A percentile compares a stretch with the other conserved stretches of the same genome.
Evolutionary conservation across 2,329 filamentous ascomycete genomes (phyloP).

Genomic region (Huntiella abstrusa): DNA sequence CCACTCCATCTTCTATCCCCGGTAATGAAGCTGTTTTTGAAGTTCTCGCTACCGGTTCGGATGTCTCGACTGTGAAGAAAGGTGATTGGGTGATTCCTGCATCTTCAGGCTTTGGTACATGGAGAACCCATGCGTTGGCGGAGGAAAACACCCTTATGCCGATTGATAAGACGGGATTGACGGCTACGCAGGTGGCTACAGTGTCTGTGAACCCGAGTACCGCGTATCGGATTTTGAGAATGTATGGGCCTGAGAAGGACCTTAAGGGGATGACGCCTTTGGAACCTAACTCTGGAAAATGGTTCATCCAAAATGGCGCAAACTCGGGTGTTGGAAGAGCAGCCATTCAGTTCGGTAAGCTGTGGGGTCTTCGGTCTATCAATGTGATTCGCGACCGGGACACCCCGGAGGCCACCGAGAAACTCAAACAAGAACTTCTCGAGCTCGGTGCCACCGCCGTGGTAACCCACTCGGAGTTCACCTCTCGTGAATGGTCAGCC

Average conservation of each 20-base stretch:
- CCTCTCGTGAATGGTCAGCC: conserved; percentile 36
- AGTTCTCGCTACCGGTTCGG: conserved; percentile 50
- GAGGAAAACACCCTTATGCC: conserved; percentile 39
- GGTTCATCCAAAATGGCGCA: conserved; percentile 94
- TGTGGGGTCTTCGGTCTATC: conserved; percentile 82
- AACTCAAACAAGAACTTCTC: conserved; percentile 31
- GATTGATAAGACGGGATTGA: conserved; percentile 53
- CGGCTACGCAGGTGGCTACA: conserved; percentile 62
- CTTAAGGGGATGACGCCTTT: conserved; percentile 27
- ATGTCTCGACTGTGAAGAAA: conserved; percentile 33
- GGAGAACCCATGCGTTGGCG: conserved; percentile 77
- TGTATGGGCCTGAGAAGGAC: conserved; percentile 38
- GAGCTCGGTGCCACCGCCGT: conserved; percentile 38
- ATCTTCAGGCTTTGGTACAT: conserved; percentile 69
- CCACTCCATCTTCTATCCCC: conserved; percentile 55
- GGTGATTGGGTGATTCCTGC: conserved; percentile 94
- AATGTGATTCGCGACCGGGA: conserved; percentile 67
- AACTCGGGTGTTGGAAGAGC: conserved; percentile 85
- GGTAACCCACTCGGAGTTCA: conserved; percentile 36
- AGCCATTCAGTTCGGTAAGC: conserved; percentile 67
- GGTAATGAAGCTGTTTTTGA: conserved; percentile 93
- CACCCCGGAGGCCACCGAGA: conserved; percentile 42
- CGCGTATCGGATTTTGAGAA: conserved; percentile 79
- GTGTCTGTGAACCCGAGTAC: conserved; percentile 87
- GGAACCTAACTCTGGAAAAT: conserved; percentile 42